Evolutionary conservation across 805 yeast species (phyloP), one percentile per base, ranked within the genome.

Genomic region (Kuraishia floccosa): DNA sequence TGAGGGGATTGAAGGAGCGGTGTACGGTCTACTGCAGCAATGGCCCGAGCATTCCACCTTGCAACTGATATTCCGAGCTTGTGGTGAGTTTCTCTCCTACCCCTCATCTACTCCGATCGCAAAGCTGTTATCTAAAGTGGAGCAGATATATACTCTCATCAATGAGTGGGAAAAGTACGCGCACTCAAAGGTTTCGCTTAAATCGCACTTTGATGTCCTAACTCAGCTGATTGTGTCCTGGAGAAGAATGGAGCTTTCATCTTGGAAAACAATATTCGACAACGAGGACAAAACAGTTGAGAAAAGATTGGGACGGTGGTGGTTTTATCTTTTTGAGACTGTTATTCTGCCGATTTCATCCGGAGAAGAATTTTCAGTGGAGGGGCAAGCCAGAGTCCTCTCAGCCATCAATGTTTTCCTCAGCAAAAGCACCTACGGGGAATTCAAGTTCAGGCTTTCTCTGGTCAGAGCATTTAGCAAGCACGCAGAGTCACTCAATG

Each of bases 41-140:
- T 91, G 96, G 95, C 96, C 97, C 0, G 98, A 93, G 44, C 95
- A 93, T 59, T 91, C 91, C 0, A 85, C 94, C 0, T 56, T 91
- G 30, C 76, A 67, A 35, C 84, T 79, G 14, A 63, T 89, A 28
- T 50, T 59, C 24, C 58, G 77, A 36, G 72, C 77, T 6, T 68
- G 81, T 39, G 54, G 63, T 11, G 97, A 87, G 47, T 69, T 80
- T 36, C 51, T 81, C 34, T 52, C 53, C 3, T 78, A 62, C 43
- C 71, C 94, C 0, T 61, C 76, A 2, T 57, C 62, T 19, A 72
- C 82, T 0, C 91, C 98, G 0, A 54, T 91, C 21, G 87, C 87
- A 7, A 69, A 80, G 41, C 65, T 77, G 34, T 60, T 93, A 26
- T 81, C 78, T 30, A 87, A 87, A 52, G 56, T 85, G 22, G 98